Conservation (phyloP, 2,329 filamentous ascomycete species). For the Phialophora chinensis region DNA sequence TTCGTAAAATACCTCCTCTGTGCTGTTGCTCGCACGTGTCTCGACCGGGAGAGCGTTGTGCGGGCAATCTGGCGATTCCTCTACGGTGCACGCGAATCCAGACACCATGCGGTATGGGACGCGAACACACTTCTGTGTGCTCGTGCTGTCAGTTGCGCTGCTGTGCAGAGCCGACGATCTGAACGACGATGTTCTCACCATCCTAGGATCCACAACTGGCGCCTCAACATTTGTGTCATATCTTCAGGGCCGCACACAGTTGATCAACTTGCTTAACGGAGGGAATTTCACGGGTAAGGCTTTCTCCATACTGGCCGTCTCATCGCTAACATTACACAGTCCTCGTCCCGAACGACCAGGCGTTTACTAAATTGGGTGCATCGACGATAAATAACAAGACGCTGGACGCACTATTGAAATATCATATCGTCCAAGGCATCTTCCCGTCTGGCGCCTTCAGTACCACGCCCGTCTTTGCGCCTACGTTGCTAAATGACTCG, state of each 20-base stretch:
- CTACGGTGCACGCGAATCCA: too few species aligned
- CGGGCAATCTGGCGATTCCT: too few species aligned
- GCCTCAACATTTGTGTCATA: too few species aligned
- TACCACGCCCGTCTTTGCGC: neutral
- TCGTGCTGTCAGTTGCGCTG: too few species aligned
- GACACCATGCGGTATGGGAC: too few species aligned
- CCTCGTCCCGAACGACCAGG: neutral
- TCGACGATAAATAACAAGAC: neutral
- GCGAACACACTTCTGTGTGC: too few species aligned
- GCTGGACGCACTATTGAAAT: neutral
- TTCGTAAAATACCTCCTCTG: too few species aligned
- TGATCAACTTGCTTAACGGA: neutral
- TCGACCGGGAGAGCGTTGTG: too few species aligned
- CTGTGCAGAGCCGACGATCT: too few species aligned
- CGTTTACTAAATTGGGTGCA: neutral
- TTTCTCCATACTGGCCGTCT: neutral
- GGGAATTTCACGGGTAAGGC: neutral
- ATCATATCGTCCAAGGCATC: neutral
- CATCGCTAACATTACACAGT: neutral
- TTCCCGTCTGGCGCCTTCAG: neutral
- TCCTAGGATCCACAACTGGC: too few species aligned
- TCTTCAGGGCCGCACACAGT: neutral
- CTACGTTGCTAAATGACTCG: neutral
- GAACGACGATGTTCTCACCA: too few species aligned
- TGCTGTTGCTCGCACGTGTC: too few species aligned